These are phyloP conservation scores for Eremochloa ophiuroides DNA, from an alignment of 176 grass and related monocot species.

Conservation along the genomic window DNA sequence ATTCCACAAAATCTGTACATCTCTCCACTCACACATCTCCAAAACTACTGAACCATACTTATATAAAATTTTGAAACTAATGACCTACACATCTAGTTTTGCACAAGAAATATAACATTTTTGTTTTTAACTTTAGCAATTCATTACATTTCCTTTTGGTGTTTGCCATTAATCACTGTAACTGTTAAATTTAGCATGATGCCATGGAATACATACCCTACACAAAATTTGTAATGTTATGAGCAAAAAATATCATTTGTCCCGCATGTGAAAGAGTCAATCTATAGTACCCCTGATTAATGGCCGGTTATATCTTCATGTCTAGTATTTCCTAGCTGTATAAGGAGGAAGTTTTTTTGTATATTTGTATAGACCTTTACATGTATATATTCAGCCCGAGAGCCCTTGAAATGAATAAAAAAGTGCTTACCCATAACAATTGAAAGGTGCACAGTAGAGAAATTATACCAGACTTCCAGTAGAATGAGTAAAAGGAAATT, in stretches of 20 bases:
- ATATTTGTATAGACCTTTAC: neutral
- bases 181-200: neutral
- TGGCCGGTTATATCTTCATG: neutral
- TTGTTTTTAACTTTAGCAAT: neutral
- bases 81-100: neutral
- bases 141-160: neutral
- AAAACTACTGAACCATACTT: neutral
- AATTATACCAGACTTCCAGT: neutral
- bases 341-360: neutral
- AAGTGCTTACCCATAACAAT: neutral
- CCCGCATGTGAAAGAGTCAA: neutral
- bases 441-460: neutral
- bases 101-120: neutral
- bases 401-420: neutral
- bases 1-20: neutral
- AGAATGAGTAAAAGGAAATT: conserved; percentile 16
- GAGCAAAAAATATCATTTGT: neutral
- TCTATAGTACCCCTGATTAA: neutral
- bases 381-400: neutral
- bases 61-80: neutral
- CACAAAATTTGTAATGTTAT: neutral
- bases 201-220: neutral
- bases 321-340: neutral
- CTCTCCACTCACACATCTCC: neutral
- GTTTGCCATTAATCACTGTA: neutral